Evolutionary conservation across 2,329 filamentous ascomycete species (phyloP).

Genomic region (Pestalotiopsis sp.): DNA sequence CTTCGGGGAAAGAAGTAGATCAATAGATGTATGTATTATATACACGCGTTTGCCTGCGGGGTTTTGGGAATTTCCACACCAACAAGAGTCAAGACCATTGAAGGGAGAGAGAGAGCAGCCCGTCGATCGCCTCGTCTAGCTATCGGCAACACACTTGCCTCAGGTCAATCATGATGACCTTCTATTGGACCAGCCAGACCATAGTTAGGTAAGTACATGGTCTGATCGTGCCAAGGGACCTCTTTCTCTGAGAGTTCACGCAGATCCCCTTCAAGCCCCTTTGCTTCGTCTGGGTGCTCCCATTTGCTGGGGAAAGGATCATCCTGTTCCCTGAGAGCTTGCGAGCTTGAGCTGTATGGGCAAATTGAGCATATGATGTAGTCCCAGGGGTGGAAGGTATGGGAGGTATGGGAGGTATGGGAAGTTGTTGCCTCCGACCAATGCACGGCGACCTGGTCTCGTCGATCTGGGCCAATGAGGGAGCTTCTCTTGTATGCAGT

Average conservation of each 20-base stretch:
- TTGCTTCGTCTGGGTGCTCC: background rate
- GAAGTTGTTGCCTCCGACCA: background rate
- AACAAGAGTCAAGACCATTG: background rate
- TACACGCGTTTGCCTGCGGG: background rate
- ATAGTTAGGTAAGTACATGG: background rate
- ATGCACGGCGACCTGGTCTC: background rate
- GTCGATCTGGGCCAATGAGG: background rate
- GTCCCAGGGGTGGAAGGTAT: background rate
- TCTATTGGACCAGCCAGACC: background rate
- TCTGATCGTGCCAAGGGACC: background rate
- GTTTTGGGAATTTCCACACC: background rate
- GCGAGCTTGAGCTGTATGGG: background rate
- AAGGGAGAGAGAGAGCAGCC: background rate
- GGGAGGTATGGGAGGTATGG: background rate
- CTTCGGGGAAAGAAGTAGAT: background rate
- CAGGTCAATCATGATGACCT: background rate
- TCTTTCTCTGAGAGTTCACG: background rate
- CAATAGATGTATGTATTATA: background rate
- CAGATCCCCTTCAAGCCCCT: background rate
- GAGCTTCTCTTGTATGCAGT: background rate
- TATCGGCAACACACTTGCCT: background rate
- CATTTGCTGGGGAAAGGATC: conserved; percentile 1
- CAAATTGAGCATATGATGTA: background rate
- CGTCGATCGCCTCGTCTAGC: background rate
- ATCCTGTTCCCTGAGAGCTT: background rate